Base-by-base conservation (phyloP, 768 basidiomycete species). In the Pleurotus pulmonarius region DNA sequence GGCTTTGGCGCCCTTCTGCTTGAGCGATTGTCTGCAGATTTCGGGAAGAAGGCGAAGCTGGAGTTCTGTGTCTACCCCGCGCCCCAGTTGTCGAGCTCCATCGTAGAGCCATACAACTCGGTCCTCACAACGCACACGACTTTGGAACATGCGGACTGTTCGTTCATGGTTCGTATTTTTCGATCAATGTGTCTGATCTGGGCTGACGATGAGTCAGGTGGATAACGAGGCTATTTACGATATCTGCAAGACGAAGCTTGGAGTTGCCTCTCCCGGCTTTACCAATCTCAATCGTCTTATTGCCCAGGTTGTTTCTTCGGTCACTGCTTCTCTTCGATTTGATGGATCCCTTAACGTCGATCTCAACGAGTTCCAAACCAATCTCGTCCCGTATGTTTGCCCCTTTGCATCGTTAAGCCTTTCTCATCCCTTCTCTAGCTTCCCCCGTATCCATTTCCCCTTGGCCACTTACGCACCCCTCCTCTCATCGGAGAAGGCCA, bases 181-280 rank as follows among this genome's bases (percentile, higher is more conserved):
- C 56, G 45, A 56, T 55, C 49, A 16, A 37, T 12, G 40, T 60
- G 58, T 8, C 47, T 61, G 25, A 55, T 48, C 45, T 8, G 43
- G 41, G 38, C 24, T 43, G 46, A 57, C 55, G 49, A 57, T 52
- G 25, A 59, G 58, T 8, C 59, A 92, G 90, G 91, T 99, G 60
- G 97, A 99, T 70, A 99, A 99, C 70, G 95, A 99, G 73, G 97
- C 95, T 54, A 98, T 98, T 69, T 98, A 96, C 74, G 95, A 98
- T 70, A 98, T 98, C 69, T 98, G 96, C 91, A 95, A 97, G 82
- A 88, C 90, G 74, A 94, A 90, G 70, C 81, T 98, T 58, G 85
- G 84, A 62, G 90, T 98, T 63, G 67, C 79, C 24, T 88, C 83
- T 34, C 97, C 97, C 13, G 88, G 92, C 66, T 93, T 96, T 79